Conservation (phyloP, 2,329 filamentous ascomycete species). For the Neofusicoccum kwambonambiense region DNA sequence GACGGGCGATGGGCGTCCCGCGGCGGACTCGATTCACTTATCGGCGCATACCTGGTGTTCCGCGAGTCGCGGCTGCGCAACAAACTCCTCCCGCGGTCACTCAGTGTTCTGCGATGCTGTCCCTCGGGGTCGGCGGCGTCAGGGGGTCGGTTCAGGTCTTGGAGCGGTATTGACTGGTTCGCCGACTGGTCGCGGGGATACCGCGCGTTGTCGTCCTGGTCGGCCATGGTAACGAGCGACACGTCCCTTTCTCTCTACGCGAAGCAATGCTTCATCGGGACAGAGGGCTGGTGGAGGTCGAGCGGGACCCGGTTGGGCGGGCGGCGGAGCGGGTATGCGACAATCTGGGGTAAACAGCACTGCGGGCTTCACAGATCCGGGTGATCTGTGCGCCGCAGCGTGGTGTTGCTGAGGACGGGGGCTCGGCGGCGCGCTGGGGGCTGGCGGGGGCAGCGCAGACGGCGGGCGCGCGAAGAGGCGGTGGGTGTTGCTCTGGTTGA, state of each 20-base stretch:
- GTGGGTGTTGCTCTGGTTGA: neutral
- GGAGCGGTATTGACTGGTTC: constrained; percentile 69
- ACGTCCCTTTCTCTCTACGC: neutral
- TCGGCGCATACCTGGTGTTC: constrained; percentile 52
- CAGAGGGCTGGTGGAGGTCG: neutral
- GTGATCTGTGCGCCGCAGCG: constrained; percentile 18
- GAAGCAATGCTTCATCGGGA: constrained; percentile 12
- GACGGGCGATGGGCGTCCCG: constrained; percentile 30
- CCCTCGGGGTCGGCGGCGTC: constrained; percentile 33
- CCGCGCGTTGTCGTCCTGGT: constrained; percentile 20
- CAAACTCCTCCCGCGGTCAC: constrained; percentile 49
- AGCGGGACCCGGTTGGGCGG: neutral
- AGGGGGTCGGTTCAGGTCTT: constrained; percentile 49
- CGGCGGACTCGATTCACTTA: constrained; percentile 49
- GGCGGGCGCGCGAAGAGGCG: neutral
- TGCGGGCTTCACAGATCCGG: constrained; percentile 16
- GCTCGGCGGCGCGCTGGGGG: neutral
- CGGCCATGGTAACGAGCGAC: constrained; percentile 15
- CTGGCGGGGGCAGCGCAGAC: neutral
- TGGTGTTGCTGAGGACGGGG: constrained; percentile 13
- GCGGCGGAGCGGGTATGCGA: constrained; percentile 2
- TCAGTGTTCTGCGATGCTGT: constrained; percentile 46
- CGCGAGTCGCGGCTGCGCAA: constrained; percentile 43
- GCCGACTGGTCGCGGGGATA: constrained; percentile 49
- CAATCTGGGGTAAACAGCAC: constrained; percentile 19